Percentiles rank a stretch among this genome's conserved stretches.
Evolutionary conservation across 495 filamentous ascomycete species (phyloP).

Genomic region (Tricharina praecox): DNA sequence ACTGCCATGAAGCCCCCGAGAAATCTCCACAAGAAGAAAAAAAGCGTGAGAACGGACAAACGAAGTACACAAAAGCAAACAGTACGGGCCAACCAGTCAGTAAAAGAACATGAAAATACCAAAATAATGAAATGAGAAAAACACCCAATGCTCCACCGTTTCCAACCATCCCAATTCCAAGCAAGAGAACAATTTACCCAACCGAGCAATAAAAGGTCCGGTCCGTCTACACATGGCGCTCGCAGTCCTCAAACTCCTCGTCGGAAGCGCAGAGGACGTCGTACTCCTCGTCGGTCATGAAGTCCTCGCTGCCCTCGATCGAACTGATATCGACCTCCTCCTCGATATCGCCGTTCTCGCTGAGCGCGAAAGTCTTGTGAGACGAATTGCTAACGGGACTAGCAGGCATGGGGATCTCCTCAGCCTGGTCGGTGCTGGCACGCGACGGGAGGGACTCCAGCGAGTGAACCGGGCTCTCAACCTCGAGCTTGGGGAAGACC

Average conservation of each 20-base stretch:
- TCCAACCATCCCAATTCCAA: background rate
- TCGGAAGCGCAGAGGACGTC: constrained; percentile 92
- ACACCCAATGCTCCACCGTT: background rate
- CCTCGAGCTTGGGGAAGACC: constrained; percentile 94
- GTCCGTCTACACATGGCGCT: constrained; percentile 4
- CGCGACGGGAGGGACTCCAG: constrained; percentile 33
- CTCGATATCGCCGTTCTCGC: constrained; percentile 45
- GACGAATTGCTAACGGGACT: constrained; percentile 19
- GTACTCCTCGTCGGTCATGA: constrained; percentile 94
- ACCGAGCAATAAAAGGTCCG: too few relatives aligned
- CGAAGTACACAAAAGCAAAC: too few relatives aligned
- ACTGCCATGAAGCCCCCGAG: too few relatives aligned
- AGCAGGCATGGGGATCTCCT: constrained; percentile 28
- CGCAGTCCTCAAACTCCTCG: constrained; percentile 34
- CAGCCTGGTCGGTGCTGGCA: constrained; percentile 15
- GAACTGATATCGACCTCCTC: constrained; percentile 32
- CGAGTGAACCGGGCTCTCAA: constrained; percentile 75
- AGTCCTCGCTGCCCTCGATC: constrained; percentile 41
- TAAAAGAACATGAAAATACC: background rate
- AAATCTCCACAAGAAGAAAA: too few relatives aligned
- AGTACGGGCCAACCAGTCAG: too few relatives aligned
- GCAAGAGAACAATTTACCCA: background rate
- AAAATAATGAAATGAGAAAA: background rate
- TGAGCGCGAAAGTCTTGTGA: constrained; percentile 29
- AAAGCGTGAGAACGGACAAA: too few relatives aligned